Evolutionary conservation across 2,329 filamentous ascomycete species (phyloP), one percentile per base, ranked within the genome.

Genomic region (Beauveria pseudobassiana): DNA sequence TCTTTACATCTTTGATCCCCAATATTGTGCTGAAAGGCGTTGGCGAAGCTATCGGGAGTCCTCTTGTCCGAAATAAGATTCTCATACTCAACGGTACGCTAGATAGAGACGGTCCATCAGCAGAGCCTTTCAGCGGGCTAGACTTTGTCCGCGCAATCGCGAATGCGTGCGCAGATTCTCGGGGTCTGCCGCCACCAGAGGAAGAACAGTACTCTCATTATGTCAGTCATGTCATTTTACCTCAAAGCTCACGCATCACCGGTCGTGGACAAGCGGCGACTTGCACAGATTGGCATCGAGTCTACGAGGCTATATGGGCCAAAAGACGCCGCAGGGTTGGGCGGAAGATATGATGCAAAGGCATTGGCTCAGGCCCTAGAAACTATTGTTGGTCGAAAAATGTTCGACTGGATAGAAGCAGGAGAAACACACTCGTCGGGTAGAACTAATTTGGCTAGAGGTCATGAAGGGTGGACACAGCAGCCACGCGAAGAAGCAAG

Each of bases 1-100:
- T 98, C 0, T 98, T 96, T 74, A 98, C 93, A 0, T 93, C 89
- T 5, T 84, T 98, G 40, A 82, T 96, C 1, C 93, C 93, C 0
- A 92, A 87, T 18, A 77, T 98, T 1, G 84, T 98, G 5, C 81
- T 96, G 20, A 73, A 79, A 1, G 90, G 89, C 4, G 86, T 96
- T 0, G 91, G 90, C 0, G 80, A 85, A 22, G 84, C 86, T 5
- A 72, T 80, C 22, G 69, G 75, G 1, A 73, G 67, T 42, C 80
- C 73, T 0, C 59, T 66, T 34, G 69, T 85, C 20, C 77, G 83
- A 8, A 83, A 87, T 69, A 96, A 95, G 72, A 88, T 96, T 20
- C 77, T 96, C 8, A 89, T 96, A 28, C 77, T 96, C 6, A 98
- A 98, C 69, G 90, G 90, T 24, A 89, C 83, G 1, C 78, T 89